Evolutionary conservation across 345 rosid genomes (phyloP).

Genomic region (Trapa incisa): DNA sequence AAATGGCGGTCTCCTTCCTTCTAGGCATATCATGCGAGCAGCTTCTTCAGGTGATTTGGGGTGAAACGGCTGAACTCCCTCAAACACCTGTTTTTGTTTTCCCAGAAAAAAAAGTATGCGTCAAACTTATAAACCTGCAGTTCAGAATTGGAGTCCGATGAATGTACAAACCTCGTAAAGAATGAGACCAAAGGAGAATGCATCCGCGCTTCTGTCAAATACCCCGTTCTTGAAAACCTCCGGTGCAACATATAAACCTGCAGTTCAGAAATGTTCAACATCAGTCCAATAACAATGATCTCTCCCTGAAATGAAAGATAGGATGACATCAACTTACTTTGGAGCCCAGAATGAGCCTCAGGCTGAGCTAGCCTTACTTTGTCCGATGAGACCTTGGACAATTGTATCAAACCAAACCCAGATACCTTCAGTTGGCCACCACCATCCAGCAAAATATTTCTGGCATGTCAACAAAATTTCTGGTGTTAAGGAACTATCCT

Average conservation of each 20-base stretch:
- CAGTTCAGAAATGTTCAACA: slow-evolving; percentile 6
- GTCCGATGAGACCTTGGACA: slow-evolving; percentile 44
- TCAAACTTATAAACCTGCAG: neutral
- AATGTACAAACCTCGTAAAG: slow-evolving; percentile 60
- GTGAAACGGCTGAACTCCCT: slow-evolving; percentile 68
- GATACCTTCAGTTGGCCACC: slow-evolving; percentile 75
- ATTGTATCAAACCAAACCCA: slow-evolving; percentile 71
- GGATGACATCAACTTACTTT: slow-evolving; percentile 35
- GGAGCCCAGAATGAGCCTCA: slow-evolving; percentile 27
- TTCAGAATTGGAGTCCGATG: neutral
- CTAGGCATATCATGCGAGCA: slow-evolving; percentile 45
- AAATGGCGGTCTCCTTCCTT: slow-evolving; percentile 57
- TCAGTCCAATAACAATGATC: neutral
- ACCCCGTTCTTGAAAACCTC: slow-evolving; percentile 50
- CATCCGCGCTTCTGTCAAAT: slow-evolving; percentile 69
- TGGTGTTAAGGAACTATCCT: slow-evolving; percentile 46
- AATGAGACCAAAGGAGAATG: slow-evolving; percentile 74
- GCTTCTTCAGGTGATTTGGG: slow-evolving; percentile 64
- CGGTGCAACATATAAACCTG: slow-evolving; percentile 71
- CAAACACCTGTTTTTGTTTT: slow-evolving; percentile 50
- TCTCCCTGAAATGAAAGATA: neutral
- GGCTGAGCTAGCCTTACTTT: slow-evolving; percentile 43
- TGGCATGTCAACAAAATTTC: slow-evolving; percentile 94
- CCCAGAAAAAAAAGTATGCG: neutral
- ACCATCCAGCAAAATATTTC: slow-evolving; percentile 95